A percentile compares a stretch with the other conserved stretches of the same genome.
Evolutionary conservation across 106 monocot species (phyloP).

Genomic region (Hemerocallis citrina): DNA sequence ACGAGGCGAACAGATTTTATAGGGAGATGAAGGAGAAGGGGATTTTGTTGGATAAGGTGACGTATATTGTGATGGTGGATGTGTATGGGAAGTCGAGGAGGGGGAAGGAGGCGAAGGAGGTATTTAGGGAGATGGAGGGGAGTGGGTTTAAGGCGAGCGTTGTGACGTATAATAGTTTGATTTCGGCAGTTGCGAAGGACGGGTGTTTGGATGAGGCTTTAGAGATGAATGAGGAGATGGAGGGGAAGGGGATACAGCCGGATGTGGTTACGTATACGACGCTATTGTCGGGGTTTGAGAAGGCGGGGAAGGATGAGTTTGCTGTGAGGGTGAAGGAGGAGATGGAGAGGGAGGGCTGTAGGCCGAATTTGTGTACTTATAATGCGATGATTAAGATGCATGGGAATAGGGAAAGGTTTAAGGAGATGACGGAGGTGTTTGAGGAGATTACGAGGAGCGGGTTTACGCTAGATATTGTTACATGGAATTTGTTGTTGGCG

Average conservation of each 20-base stretch:
- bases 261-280: constrained; percentile 94
- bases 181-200: constrained; percentile 78
- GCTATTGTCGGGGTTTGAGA: constrained; percentile 83
- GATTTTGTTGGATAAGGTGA: constrained; percentile 72
- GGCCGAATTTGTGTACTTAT: constrained; percentile 83
- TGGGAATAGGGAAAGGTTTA: constrained; percentile 71
- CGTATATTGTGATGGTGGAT: constrained; percentile 78
- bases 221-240: constrained; percentile 79
- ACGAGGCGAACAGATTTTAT: constrained; percentile 64
- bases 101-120: constrained; percentile 56
- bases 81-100: constrained; percentile 87
- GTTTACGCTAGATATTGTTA: constrained; percentile 69
- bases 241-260: constrained; percentile 66
- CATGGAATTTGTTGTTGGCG: constrained; percentile 87
- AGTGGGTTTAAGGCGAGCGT: constrained; percentile 49
- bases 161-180: constrained; percentile 82
- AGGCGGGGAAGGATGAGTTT: constrained; percentile 67
- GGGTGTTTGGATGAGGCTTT: constrained; percentile 78
- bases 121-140: constrained; percentile 67
- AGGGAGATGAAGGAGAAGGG: constrained; percentile 70
- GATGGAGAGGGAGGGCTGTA: constrained; percentile 61
- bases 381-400: constrained; percentile 95
- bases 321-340: constrained; percentile 55
- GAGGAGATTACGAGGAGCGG: constrained; percentile 55
- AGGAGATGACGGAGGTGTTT: constrained; percentile 79